Evolutionary conservation across 805 yeast genomes (phyloP).

Genomic region (Jamesozyma gamospora): DNA sequence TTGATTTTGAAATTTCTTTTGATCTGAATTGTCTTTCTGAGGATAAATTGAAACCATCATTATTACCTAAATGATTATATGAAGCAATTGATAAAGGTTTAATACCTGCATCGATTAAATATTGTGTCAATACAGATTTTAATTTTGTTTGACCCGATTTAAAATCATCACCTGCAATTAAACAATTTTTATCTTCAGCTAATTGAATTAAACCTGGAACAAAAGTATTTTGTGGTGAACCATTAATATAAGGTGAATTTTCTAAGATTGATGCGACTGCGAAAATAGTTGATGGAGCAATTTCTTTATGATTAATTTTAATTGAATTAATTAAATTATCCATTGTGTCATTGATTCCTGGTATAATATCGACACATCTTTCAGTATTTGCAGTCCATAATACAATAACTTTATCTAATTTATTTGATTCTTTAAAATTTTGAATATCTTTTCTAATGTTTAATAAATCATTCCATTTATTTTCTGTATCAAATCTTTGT

Average conservation of each 20-base stretch:
- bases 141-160: constrained; percentile 94
- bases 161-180: constrained; percentile 95
- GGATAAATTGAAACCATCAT: constrained; percentile 86
- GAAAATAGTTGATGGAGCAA: constrained; percentile 87
- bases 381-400: constrained; percentile 98
- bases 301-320: constrained; percentile 70
- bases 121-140: constrained; percentile 94
- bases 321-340: constrained; percentile 67
- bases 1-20: constrained; percentile 86
- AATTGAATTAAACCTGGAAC: constrained; percentile 90
- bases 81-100: constrained; percentile 91
- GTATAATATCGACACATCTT: constrained; percentile 68
- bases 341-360: constrained; percentile 81
- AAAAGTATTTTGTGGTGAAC: constrained; percentile 95
- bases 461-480: constrained; percentile 87
- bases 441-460: constrained; percentile 74
- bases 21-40: constrained; percentile 92
- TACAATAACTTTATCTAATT: constrained; percentile 77
- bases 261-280: constrained; percentile 91
- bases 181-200: constrained; percentile 64
- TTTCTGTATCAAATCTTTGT: constrained; percentile 35
- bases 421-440: constrained; percentile 61
- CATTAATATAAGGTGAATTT: constrained; percentile 82
- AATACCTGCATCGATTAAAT: constrained; percentile 93
- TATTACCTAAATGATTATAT: constrained; percentile 92